phyloP scores from a whole-genome alignment of 2,329 filamentous ascomycete species.

The Diaporthe caulivora region DNA sequence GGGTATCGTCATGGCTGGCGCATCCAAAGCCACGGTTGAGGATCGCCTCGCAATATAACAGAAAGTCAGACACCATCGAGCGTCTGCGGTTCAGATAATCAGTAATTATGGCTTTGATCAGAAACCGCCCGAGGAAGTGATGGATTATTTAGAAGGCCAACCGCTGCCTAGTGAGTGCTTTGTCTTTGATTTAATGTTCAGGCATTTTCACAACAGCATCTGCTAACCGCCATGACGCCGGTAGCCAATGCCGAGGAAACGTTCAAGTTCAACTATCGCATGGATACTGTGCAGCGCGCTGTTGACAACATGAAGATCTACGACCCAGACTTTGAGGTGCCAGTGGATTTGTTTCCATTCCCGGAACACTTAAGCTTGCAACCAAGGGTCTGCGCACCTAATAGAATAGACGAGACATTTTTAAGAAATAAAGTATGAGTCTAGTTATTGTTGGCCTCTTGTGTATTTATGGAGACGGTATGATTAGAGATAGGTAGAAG shows the following conservation, averaged over 20 bases:
- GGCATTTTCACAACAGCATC: neutral
- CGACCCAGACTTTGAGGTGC: neutral
- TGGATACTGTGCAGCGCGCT: neutral
- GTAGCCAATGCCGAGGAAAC: neutral
- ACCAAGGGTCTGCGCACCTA: too few species aligned
- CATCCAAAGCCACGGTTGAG: neutral
- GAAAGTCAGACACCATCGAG: neutral
- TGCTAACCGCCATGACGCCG: neutral
- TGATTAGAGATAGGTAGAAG: too few species aligned
- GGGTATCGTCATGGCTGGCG: neutral
- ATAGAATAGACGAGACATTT: too few species aligned
- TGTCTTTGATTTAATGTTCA: neutral
- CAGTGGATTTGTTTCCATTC: too few species aligned
- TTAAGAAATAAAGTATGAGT: too few species aligned
- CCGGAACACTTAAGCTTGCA: too few species aligned
- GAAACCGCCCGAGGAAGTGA: neutral
- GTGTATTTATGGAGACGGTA: too few species aligned
- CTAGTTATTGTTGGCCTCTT: too few species aligned
- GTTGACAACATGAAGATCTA: neutral
- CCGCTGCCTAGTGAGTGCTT: neutral
- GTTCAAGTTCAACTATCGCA: neutral
- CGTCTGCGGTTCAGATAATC: neutral
- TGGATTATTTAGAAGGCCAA: neutral
- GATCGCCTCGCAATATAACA: neutral
- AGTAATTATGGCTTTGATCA: neutral